Conservation (phyloP, 2,329 filamentous ascomycete genomes). For the Aureobasidium sp. region DNA sequence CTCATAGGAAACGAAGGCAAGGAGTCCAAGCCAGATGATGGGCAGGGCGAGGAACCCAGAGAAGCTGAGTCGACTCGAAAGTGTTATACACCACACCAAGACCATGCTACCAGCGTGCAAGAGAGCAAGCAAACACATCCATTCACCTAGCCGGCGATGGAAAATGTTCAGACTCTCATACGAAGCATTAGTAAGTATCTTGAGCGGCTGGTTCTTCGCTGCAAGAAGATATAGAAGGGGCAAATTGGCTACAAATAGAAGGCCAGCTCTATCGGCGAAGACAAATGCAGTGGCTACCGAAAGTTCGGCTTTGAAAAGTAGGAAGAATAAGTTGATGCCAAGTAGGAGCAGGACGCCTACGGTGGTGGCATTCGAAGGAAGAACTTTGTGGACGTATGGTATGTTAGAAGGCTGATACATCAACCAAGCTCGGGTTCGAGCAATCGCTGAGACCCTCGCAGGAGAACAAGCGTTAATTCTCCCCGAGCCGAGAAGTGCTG, state of each 20-base stretch:
- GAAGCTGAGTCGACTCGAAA: conserved; percentile 37
- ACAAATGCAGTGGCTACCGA: conserved; percentile 44
- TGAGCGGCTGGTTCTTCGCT: conserved; percentile 58
- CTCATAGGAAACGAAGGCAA: conserved; percentile 50
- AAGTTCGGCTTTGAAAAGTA: conserved; percentile 44
- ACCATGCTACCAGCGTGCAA: conserved; percentile 50
- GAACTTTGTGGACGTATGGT: conserved; percentile 46
- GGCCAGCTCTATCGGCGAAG: conserved; percentile 49
- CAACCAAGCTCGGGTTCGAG: conserved; percentile 23
- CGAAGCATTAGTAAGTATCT: conserved; percentile 51
- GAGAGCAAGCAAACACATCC: conserved; percentile 51
- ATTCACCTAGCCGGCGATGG: conserved; percentile 54
- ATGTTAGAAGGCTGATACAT: conserved; percentile 51
- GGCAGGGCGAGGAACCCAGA: conserved; percentile 42
- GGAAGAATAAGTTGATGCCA: conserved; percentile 49
- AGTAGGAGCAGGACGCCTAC: conserved; percentile 45
- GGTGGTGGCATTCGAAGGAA: conserved; percentile 50
- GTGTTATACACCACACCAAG: conserved; percentile 43
- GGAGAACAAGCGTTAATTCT: neutral
- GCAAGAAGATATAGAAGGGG: conserved; percentile 53
- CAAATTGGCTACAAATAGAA: conserved; percentile 43
- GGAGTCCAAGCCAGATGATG: conserved; percentile 45
- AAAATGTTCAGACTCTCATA: conserved; percentile 60
- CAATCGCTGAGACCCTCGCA: neutral
- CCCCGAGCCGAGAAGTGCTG: conserved; percentile 23